These are phyloP conservation scores for Penicillium freii DNA, from an alignment of 2,329 filamentous ascomycete genomes.

Conservation along the genomic window DNA sequence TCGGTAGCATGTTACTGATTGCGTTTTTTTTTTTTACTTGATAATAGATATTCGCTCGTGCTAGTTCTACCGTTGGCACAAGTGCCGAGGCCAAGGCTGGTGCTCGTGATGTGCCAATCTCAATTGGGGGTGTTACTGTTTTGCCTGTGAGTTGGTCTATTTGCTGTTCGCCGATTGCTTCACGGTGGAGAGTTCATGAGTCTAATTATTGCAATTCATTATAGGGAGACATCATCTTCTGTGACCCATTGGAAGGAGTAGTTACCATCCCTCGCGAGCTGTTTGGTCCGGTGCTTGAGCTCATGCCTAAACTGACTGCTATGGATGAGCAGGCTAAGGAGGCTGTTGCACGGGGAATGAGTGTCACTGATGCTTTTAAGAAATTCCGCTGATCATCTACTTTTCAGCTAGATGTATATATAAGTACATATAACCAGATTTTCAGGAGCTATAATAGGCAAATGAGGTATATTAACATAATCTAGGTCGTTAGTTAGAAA, in stretches of 20 bases:
- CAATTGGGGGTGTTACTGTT: slow-evolving; percentile 43
- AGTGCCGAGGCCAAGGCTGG: slow-evolving; percentile 46
- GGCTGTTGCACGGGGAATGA: slow-evolving; percentile 62
- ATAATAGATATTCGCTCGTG: slow-evolving; percentile 45
- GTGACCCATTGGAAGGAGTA: slow-evolving; percentile 67
- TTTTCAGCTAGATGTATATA: not conserved
- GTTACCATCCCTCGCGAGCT: slow-evolving; percentile 65
- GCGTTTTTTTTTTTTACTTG: not conserved
- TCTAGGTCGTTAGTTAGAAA: too few relatives aligned
- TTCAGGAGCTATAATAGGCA: too few relatives aligned
- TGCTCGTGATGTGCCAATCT: slow-evolving; percentile 41
- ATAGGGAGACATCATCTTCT: slow-evolving; percentile 66
- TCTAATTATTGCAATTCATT: slow-evolving; percentile 2
- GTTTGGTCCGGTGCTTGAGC: slow-evolving; percentile 58
- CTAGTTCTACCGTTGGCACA: slow-evolving; percentile 46
- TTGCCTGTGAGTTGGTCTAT: slow-evolving; percentile 35
- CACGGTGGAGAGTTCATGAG: not conserved
- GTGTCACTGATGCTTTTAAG: slow-evolving; percentile 65
- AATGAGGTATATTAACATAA: not conserved
- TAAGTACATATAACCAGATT: not conserved
- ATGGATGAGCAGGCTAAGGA: slow-evolving; percentile 63
- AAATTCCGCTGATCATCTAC: slow-evolving; percentile 45
- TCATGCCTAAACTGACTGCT: slow-evolving; percentile 54
- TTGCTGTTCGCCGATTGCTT: not conserved
- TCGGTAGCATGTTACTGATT: slow-evolving; percentile 8